Percentiles rank a stretch among this genome's conserved stretches.
Conservation (phyloP, 1,139 yeast species). For the Geotrichum australiense region DNA sequence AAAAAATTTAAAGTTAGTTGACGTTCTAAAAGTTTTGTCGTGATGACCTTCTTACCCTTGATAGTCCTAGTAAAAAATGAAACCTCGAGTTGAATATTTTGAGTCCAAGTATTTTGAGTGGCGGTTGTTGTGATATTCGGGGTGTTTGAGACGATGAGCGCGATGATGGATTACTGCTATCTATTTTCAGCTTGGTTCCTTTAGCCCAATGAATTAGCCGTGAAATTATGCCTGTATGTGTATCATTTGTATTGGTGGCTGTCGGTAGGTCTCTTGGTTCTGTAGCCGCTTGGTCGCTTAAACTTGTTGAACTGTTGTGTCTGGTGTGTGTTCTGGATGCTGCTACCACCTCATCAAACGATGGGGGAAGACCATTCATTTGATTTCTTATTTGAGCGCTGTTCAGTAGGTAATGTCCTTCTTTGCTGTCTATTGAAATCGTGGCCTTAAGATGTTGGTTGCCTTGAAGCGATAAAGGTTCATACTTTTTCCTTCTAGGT, state of each 20-base stretch:
- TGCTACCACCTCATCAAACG: slow-evolving; percentile 14
- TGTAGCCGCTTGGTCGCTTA: slow-evolving; percentile 11
- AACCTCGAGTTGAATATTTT: slow-evolving; percentile 67
- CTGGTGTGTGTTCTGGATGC: slow-evolving; percentile 11
- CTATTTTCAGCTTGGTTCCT: too few species aligned
- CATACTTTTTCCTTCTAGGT: too few species aligned
- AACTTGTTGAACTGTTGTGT: slow-evolving; percentile 6
- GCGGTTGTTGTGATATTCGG: slow-evolving; percentile 20
- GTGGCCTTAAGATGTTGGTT: neutral
- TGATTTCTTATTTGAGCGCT: slow-evolving; percentile 1
- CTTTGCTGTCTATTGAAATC: slow-evolving; percentile 1
- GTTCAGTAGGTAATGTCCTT: slow-evolving; percentile 1
- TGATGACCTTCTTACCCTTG: slow-evolving; percentile 26
- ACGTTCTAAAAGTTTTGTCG: neutral
- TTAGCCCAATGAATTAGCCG: too few species aligned
- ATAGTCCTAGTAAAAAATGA: slow-evolving; percentile 51
- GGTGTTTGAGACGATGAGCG: too few species aligned
- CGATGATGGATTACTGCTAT: too few species aligned
- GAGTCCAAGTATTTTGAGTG: slow-evolving; percentile 53
- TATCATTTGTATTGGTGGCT: slow-evolving; percentile 21
- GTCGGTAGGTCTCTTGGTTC: slow-evolving; percentile 12
- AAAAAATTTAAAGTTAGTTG: slow-evolving; percentile 1
- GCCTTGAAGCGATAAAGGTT: neutral
- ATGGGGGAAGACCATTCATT: slow-evolving; percentile 15
- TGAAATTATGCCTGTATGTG: too few species aligned